Evolutionary conservation across 2,329 filamentous ascomycete genomes (phyloP), one percentile per base, ranked within the genome.

Genomic region (Gaeumannomyces sp.): DNA sequence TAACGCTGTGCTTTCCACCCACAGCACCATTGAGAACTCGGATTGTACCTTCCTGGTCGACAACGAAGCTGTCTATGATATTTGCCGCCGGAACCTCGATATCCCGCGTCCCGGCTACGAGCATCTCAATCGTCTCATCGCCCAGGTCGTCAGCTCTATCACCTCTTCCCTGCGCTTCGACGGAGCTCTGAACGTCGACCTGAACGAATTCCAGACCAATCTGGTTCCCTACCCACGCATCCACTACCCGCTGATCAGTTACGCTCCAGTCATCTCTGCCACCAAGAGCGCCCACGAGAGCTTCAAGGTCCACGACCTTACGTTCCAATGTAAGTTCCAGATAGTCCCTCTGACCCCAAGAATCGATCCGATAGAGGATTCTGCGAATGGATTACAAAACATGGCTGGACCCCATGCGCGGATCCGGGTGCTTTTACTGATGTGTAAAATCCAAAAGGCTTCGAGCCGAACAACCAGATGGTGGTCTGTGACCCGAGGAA

Each of bases 181-280:
- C 76, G 94, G 94, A 71, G 97, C 95, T 72, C 91, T 99, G 73
- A 99, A 99, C 83, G 95, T 99, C 82, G 94, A 99, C 80, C 83
- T 99, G 72, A 97, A 97, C 86, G 94, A 99, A 85, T 99, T 99
- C 91, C 94, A 99, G 88, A 99, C 94, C 82, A 99, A 99, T 86
- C 82, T 99, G 81, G 94, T 99, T 69, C 94, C 94, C 68, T 99
- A 98, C 83, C 94, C 94, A 70, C 93, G 94, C 83, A 99, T 99
- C 76, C 94, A 99, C 84, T 99, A 97, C 90, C 94, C 94, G 77
- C 90, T 99, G 73, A 93, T 98, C 75, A 93, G 93, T 71, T 99
- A 98, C 78, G 86, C 95, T 59, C 94, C 94, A 68, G 91, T 99
- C 75, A 88, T 98, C 79, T 97, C 93, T 68, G 91, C 93, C 69